Evolutionary conservation across 2,329 filamentous ascomycete genomes (phyloP).

Genomic region (Ceratocystis cubensis): DNA sequence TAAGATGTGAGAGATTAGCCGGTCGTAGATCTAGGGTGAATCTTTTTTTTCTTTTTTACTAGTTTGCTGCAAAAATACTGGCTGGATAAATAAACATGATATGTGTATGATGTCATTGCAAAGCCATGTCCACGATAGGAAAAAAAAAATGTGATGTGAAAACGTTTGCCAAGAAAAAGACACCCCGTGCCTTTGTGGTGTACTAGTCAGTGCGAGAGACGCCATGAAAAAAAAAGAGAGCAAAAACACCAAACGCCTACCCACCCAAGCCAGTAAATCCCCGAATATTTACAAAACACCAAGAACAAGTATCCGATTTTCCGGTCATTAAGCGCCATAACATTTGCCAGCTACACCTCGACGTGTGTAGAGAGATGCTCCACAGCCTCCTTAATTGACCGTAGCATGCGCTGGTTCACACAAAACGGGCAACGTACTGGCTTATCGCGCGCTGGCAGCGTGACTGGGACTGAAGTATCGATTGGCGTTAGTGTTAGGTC

Average conservation of each 20-base stretch:
- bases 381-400: conserved; percentile 48
- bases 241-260: neutral
- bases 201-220: neutral
- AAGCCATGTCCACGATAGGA: no score
- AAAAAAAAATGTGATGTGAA: neutral
- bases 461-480: conserved; percentile 36
- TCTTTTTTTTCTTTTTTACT: neutral
- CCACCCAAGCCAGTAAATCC: neutral
- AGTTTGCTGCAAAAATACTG: no score
- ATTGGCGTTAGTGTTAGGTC: conserved; percentile 45
- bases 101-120: no score
- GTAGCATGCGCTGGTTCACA: conserved; percentile 48
- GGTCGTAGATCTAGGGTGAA: no score
- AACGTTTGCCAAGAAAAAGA: neutral
- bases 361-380: conserved; percentile 52
- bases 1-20: no score
- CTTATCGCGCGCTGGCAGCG: conserved; percentile 35
- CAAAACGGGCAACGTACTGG: conserved; percentile 49
- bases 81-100: no score
- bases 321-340: no score
- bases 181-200: neutral
- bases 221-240: neutral
- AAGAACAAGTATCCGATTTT: neutral
- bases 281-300: neutral
- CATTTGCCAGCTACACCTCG: conserved; percentile 33